Percentiles rank a stretch among this genome's conserved stretches.
These are phyloP conservation scores for Ogataea sp. DNA, from an alignment of 805 yeast species.

Conservation along the genomic window DNA sequence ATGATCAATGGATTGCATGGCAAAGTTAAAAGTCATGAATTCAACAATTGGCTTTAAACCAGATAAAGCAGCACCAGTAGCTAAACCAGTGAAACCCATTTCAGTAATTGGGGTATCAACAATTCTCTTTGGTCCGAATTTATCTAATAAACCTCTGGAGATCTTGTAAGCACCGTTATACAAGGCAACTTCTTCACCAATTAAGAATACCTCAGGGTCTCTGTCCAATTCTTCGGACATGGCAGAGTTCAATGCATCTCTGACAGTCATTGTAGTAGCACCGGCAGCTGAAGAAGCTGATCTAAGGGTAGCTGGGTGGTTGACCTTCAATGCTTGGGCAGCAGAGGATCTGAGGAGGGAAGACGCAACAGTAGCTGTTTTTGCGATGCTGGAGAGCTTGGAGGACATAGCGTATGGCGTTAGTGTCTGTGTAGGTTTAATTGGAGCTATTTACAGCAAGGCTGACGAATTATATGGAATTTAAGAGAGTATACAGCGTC, in stretches of 20 bases:
- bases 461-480: no score
- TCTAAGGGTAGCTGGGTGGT: constrained; percentile 9
- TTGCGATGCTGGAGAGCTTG: constrained; percentile 27
- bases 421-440: no score
- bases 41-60: constrained; percentile 96
- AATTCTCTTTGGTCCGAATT: constrained; percentile 90
- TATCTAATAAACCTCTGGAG: constrained; percentile 89
- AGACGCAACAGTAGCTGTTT: constrained; percentile 29
- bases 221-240: constrained; percentile 96
- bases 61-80: constrained; percentile 94
- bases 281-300: constrained; percentile 36
- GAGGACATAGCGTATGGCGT: constrained; percentile 4
- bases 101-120: constrained; percentile 98
- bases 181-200: constrained; percentile 99
- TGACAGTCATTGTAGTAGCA: constrained; percentile 68
- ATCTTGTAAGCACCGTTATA: constrained; percentile 99
- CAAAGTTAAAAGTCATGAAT: constrained; percentile 98
- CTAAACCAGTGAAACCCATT: constrained; percentile 95
- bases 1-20: constrained; percentile 99
- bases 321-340: constrained; percentile 7
- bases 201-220: constrained; percentile 86
- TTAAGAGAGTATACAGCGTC: no score
- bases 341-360: constrained; percentile 17
- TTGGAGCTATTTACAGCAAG: no score
- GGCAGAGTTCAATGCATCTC: constrained; percentile 94